Base-by-base conservation (phyloP, 805 yeast genomes). In the Starmerella riodocensis region DNA sequence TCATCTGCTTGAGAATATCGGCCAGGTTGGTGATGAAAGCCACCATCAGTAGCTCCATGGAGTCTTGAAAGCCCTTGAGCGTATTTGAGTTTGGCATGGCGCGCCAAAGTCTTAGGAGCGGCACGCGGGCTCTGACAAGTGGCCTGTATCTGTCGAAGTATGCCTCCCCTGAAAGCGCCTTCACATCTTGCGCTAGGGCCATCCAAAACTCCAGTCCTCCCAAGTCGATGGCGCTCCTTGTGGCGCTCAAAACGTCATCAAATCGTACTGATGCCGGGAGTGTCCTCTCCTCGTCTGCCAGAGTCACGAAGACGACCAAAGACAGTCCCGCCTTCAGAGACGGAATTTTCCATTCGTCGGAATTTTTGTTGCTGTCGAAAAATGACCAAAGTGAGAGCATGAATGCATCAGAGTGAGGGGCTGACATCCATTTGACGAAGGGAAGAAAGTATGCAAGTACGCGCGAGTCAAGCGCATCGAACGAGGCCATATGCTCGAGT, bases 401-500 rank as follows among this genome's bases (percentile, higher is more conserved):
- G 26, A 46, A 43, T 6, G 39, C 31, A 19, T 8, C 24, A 4
- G 42, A 16, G 13, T 34, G 37, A 5, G 39, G 23, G 12, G 20
- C 39, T 1, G 47, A 21, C 20, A 48, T 39, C 47, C 43, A 51
- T 4, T 47, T 32, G 8, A 35, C 36, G 9, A 50, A 69, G 1
- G 93, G 86, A 5, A 82, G 49, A 43, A 69, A 73, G 53, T 81
- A 81, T 22, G 80, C 53, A 14, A 74, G 59, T 43, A 82, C 16
- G 5, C 40, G 70, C 18, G 71, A 60, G 56, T 84, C 93, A 48
- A 78, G 72, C 2, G 74, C 67, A 20, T 66, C 66, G 33, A 78
- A 61, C 6, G 63, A 53, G 1, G 67, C 58, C 4, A 76, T 56
- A 39, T 69, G 75, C 7, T 61, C 53, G 2, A 77, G 45, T 7